Base-by-base conservation (phyloP, 768 basidiomycete genomes). In the Suillus tomentosus region DNA sequence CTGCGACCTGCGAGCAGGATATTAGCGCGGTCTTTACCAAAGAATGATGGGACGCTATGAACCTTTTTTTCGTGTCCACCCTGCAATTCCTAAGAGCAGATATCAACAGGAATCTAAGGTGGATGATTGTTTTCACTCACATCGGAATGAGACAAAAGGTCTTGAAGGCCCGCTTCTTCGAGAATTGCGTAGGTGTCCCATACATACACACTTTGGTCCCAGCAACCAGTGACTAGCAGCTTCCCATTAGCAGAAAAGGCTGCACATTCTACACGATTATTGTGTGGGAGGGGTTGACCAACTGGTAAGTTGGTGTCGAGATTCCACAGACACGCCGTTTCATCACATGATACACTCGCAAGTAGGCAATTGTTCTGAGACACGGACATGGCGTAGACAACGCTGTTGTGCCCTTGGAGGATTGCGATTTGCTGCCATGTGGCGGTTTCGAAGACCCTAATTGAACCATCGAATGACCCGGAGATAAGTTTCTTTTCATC, bases 401-500 rank as follows among this genome's bases (percentile, higher is more conserved):
- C 9, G 1, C 10, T 9, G 10, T 17, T 39, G 56, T 57, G 56
- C 8, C 56, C 56, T 19, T 27, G 9, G 5, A 58, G 34, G 6
- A 10, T 13, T 17, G 39, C 39, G 6, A 58, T 17, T 37, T 57
- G 22, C 15, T 57, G 37, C 56, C 56, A 57, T 24, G 37, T 22
- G 3, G 34, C n/a, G 3, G 56, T 57, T 27, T 58, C 37, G 17
- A 58, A 58, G 9, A 58, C 27, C 39, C 39, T 58, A 19, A 58
- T 42, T 1, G 24, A 40, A 24, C 56, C 56, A 42, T 58, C 15
- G 4, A 5, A 24, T 58, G 39, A 27, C 3, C 56, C 56, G 15
- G 39, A 58, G 24, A 58, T 42, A 11, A 58, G 56, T 10, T 58
- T 58, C 24, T 40, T 17, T 58, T 19, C 39, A 58, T 58, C 56